phyloP scores from a whole-genome alignment of 306 rosid species.

The Trifolium subterraneum region DNA sequence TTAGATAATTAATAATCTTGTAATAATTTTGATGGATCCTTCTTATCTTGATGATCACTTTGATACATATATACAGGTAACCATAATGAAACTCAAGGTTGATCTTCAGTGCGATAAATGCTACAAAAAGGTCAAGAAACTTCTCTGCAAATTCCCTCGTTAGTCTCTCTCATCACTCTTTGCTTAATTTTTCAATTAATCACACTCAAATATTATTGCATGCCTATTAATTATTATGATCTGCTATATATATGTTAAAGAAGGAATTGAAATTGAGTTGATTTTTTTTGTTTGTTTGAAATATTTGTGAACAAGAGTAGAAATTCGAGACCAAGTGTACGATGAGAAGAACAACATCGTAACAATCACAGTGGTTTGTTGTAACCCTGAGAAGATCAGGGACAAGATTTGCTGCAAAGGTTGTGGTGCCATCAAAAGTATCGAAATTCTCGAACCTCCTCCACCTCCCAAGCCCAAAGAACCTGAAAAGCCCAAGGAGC shows the following conservation, averaged over 20 bases:
- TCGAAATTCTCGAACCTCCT: constrained; percentile 69
- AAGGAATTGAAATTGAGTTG: constrained; percentile 48
- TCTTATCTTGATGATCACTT: not conserved
- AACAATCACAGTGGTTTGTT: constrained; percentile 70
- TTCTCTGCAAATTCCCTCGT: constrained; percentile 87
- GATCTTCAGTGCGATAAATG: constrained; percentile 75
- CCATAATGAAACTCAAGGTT: constrained; percentile 69
- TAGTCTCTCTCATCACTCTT: constrained; percentile 39
- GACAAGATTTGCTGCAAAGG: constrained; percentile 67
- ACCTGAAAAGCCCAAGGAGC: constrained; percentile 18
- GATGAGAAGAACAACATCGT: constrained; percentile 72
- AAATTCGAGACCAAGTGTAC: constrained; percentile 81
- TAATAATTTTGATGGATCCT: not conserved
- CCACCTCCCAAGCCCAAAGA: constrained; percentile 56
- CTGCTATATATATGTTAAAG: too few species aligned
- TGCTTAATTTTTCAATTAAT: not conserved
- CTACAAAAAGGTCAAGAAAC: constrained; percentile 75
- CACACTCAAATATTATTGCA: not conserved
- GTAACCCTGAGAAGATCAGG: constrained; percentile 75
- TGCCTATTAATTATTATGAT: not conserved
- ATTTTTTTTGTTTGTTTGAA: constrained; percentile 25
- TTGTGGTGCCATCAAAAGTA: constrained; percentile 57
- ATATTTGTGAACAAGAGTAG: constrained; percentile 60
- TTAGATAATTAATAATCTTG: not conserved
- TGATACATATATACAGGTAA: constrained; percentile 42